Base-by-base conservation (phyloP, 2,329 filamentous ascomycete genomes). In the Zymoseptoria ardabiliae region DNA sequence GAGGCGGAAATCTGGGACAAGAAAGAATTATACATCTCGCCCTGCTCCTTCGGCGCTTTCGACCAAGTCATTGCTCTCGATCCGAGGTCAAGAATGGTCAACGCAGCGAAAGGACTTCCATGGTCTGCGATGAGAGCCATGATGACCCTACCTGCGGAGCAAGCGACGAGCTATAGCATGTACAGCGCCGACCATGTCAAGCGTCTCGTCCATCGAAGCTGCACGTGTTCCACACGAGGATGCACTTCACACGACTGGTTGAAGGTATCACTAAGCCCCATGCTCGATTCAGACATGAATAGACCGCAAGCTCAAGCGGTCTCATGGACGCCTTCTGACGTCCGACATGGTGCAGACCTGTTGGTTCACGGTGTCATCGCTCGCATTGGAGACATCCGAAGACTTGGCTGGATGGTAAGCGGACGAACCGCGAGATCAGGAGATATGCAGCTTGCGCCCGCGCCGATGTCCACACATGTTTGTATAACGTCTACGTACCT, bases 401-500 rank as follows among this genome's bases (percentile, higher is more conserved):
- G 35, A 28, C 25, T n/a, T 7, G 10, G 13, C 35, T 17, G 13
- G 35, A n/a, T n/a, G 5, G 35, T n/a, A 13, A 45, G 35, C 35
- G 17, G 35, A 45, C 13, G 13, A 7, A 5, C 13, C 35, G 17
- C 17, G 17, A 45, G 17, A 45, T 45, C 35, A n/a, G 13, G 35
- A 45, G 5, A 17, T 7, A 6, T n/a, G 35, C 35, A 45, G 35
- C 35, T 45, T n/a, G 11, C 13, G 35, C 2, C 13, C 4, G 6
- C 17, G 35, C 5, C 35, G 35, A 17, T 13, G 35, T 30, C 11
- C 35, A 13, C 17, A n/a, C 11, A 45, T n/a, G 35, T 45, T 59
- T 56, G 55, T 53, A 55, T 28, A 41, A 30, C 51, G 53, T 50
- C 52, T 56, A 59, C 50, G 58, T 65, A 64, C 57, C 55, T 50